These are phyloP conservation scores for Podila verticillata DNA, from an alignment of 192 early-diverging fungal genomes.

Conservation along the genomic window DNA sequence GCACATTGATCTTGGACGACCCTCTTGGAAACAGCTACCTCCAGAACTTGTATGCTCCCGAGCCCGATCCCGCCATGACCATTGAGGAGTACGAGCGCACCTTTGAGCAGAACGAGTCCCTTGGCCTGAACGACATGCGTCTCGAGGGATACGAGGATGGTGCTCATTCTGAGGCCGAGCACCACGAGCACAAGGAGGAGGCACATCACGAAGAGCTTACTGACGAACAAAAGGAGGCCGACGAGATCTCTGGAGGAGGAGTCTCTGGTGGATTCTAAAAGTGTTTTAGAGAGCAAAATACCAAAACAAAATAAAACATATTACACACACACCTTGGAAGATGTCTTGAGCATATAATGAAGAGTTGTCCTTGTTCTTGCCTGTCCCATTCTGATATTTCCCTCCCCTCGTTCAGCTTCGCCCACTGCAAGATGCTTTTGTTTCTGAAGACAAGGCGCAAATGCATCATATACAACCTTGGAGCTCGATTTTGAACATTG, in stretches of 20 bases:
- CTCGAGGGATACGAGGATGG: conserved; percentile 71
- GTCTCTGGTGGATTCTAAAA: conserved; percentile 38
- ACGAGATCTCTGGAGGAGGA: conserved; percentile 38
- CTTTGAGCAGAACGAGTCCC: conserved; percentile 87
- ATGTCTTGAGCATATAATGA: too few species aligned
- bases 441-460: too few species aligned
- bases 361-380: too few species aligned
- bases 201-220: conserved; percentile 18
- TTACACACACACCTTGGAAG: too few species aligned
- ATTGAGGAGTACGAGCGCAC: conserved; percentile 86
- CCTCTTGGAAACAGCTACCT: conserved; percentile 91
- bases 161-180: background rate
- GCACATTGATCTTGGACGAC: conserved; percentile 88
- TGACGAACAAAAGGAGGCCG: conserved; percentile 33
- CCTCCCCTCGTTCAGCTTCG: too few species aligned
- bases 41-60: conserved; percentile 94
- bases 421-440: too few species aligned
- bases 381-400: too few species aligned
- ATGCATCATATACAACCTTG: too few species aligned
- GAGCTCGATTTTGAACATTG: too few species aligned
- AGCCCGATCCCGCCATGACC: conserved; percentile 93
- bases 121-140: conserved; percentile 91
- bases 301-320: background rate
- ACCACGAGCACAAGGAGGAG: conserved; percentile 7
- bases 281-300: background rate